Conservation (phyloP, 1,284 basidiomycete genomes). For the Vanrija sp. region DNA sequence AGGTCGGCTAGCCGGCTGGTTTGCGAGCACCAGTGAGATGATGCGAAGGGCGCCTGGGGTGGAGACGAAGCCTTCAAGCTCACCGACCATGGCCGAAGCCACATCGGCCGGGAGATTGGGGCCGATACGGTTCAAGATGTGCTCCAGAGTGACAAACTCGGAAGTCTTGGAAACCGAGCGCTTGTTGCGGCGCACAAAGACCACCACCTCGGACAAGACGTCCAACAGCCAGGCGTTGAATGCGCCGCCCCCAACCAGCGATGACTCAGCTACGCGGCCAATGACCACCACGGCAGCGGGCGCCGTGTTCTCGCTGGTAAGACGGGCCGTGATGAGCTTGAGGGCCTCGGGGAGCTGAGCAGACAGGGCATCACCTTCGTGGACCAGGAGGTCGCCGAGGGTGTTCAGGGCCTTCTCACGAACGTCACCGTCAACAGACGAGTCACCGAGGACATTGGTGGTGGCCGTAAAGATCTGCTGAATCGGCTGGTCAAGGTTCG, state of each 20-base stretch:
- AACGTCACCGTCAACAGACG: conserved; percentile 88
- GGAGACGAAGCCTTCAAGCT: conserved; percentile 71
- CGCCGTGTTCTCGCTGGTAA: conserved; percentile 58
- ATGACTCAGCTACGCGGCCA: conserved; percentile 50
- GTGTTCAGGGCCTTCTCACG: conserved; percentile 74
- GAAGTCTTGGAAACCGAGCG: conserved; percentile 72
- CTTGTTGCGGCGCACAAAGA: conserved; percentile 73
- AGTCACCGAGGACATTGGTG: conserved; percentile 63
- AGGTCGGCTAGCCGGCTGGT: conserved; percentile 66
- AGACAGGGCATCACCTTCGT: conserved; percentile 65
- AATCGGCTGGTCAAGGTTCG: conserved; percentile 52
- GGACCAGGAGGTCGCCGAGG: conserved; percentile 80
- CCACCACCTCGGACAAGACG: conserved; percentile 71
- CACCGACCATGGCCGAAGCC: conserved; percentile 61
- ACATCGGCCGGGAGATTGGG: conserved; percentile 60
- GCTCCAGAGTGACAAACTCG: conserved; percentile 69
- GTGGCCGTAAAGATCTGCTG: conserved; percentile 71
- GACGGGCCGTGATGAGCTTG: conserved; percentile 69
- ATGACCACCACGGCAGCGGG: conserved; percentile 52
- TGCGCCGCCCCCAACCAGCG: conserved; percentile 40
- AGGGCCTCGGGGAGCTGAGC: conserved; percentile 46
- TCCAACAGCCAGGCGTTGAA: conserved; percentile 73
- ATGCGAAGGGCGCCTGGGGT: conserved; percentile 70
- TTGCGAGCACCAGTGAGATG: conserved; percentile 64
- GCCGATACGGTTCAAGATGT: conserved; percentile 52